Conservation (phyloP, 2,329 filamentous ascomycete genomes). For the Hypocrella siamensis region DNA sequence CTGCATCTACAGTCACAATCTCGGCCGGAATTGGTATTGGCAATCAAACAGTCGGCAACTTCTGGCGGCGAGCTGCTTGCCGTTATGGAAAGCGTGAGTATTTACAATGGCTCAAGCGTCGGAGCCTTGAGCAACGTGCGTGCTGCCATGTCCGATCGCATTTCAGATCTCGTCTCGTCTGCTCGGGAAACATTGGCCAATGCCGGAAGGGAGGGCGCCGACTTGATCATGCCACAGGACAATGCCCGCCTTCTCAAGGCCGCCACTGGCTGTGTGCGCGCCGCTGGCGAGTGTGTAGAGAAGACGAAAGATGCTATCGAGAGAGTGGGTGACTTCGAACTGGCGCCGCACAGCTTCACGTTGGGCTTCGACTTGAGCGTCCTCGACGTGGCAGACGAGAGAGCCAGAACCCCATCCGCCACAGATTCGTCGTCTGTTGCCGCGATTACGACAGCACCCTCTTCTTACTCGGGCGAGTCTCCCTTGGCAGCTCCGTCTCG, state of each 20-base stretch:
- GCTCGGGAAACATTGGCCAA: constrained; percentile 65
- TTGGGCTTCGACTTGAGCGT: constrained; percentile 40
- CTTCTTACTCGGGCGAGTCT: too few species aligned
- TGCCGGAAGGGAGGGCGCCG: constrained; percentile 53
- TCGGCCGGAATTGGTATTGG: constrained; percentile 64
- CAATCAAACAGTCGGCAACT: constrained; percentile 68
- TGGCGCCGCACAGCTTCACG: constrained; percentile 48
- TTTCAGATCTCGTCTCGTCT: constrained; percentile 66
- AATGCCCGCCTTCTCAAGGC: constrained; percentile 61
- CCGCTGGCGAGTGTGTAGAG: constrained; percentile 79
- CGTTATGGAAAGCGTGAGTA: constrained; percentile 69
- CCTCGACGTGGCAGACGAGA: constrained; percentile 26
- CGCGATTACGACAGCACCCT: constrained; percentile 24
- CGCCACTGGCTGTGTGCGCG: constrained; percentile 76
- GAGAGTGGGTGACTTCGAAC: constrained; percentile 79
- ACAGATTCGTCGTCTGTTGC: constrained; percentile 19
- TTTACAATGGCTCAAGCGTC: constrained; percentile 55
- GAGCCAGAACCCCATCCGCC: constrained; percentile 15
- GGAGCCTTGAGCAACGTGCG: constrained; percentile 53
- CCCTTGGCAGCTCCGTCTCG: too few species aligned
- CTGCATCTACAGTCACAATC: constrained; percentile 88
- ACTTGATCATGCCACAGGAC: constrained; percentile 67
- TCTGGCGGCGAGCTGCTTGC: constrained; percentile 67
- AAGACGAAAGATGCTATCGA: constrained; percentile 78
- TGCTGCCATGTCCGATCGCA: constrained; percentile 61